These are phyloP conservation scores for Ustilago xerochloae DNA, from an alignment of 1,284 basidiomycete species.

Conservation along the genomic window DNA sequence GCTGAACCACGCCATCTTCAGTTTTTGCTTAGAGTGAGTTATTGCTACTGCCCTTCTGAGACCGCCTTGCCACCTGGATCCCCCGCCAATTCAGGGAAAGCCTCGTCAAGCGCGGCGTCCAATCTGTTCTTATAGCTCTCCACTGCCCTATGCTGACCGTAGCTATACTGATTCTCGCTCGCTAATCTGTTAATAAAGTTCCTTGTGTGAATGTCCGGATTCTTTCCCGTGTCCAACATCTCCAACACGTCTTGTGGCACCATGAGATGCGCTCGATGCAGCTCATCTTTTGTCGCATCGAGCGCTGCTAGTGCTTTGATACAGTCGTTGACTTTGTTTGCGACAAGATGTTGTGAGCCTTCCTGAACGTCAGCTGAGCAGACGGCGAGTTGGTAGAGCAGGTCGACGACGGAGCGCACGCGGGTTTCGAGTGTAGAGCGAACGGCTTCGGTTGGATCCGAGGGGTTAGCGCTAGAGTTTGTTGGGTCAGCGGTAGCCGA, in stretches of 20 bases:
- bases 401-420: slow-evolving; percentile 57
- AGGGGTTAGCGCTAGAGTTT: too few species aligned
- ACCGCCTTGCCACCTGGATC: not conserved
- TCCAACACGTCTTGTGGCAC: slow-evolving; percentile 61
- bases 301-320: slow-evolving; percentile 55
- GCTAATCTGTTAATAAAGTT: slow-evolving; percentile 60
- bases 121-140: slow-evolving; percentile 32
- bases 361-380: slow-evolving; percentile 61
- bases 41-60: not conserved
- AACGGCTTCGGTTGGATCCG: slow-evolving; percentile 13
- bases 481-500: not conserved
- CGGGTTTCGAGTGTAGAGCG: slow-evolving; percentile 53
- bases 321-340: slow-evolving; percentile 56
- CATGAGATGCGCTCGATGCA: slow-evolving; percentile 45
- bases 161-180: slow-evolving; percentile 66
- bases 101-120: slow-evolving; percentile 34
- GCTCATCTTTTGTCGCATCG: slow-evolving; percentile 50
- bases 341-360: slow-evolving; percentile 55
- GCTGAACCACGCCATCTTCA: not conserved
- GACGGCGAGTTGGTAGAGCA: slow-evolving; percentile 62
- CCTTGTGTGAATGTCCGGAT: slow-evolving; percentile 65
- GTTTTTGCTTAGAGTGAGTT: not conserved
- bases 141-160: slow-evolving; percentile 53
- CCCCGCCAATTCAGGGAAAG: slow-evolving; percentile 32
- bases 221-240: slow-evolving; percentile 64